Conservation (phyloP, 768 basidiomycete genomes). For the Hemileccinum impolitum region DNA sequence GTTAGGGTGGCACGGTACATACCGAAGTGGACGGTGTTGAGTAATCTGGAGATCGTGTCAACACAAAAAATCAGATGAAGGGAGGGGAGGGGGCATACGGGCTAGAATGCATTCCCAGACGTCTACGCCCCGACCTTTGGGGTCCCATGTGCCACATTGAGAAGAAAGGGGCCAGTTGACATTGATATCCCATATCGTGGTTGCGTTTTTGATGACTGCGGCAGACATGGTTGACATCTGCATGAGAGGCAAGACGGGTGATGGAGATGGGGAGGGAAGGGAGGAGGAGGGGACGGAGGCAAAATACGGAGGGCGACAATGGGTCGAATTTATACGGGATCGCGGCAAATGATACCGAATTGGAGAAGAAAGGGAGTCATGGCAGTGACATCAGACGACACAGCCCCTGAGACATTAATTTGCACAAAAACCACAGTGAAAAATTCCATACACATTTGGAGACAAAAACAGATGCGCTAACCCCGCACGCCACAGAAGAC, state of each 20-base stretch:
- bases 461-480: constrained; percentile 2
- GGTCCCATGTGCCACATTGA: constrained; percentile 73
- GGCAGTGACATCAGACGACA: constrained; percentile 33
- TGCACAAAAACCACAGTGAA: constrained; percentile 7
- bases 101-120: constrained; percentile 73
- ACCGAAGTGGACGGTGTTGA: constrained; percentile 50
- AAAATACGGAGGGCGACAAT: constrained; percentile 7
- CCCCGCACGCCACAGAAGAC: constrained; percentile 23
- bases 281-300: constrained; percentile 5
- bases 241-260: constrained; percentile 16
- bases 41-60: constrained; percentile 44
- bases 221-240: constrained; percentile 22
- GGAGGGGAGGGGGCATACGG: constrained; percentile 40
- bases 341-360: constrained; percentile 24
- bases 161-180: constrained; percentile 60
- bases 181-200: constrained; percentile 68
- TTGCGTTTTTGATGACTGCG: constrained; percentile 56
- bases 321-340: constrained; percentile 27
- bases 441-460: no score
- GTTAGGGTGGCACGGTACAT: constrained; percentile 9
- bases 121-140: constrained; percentile 61
- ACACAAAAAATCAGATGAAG: background rate
- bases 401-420: constrained; percentile 28
- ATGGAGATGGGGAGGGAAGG: background rate
- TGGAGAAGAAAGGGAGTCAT: constrained; percentile 28